A percentile compares a stretch with the other conserved stretches of the same genome.
Conservation (phyloP, 768 basidiomycete species). For the Pulveroboletus sp. region DNA sequence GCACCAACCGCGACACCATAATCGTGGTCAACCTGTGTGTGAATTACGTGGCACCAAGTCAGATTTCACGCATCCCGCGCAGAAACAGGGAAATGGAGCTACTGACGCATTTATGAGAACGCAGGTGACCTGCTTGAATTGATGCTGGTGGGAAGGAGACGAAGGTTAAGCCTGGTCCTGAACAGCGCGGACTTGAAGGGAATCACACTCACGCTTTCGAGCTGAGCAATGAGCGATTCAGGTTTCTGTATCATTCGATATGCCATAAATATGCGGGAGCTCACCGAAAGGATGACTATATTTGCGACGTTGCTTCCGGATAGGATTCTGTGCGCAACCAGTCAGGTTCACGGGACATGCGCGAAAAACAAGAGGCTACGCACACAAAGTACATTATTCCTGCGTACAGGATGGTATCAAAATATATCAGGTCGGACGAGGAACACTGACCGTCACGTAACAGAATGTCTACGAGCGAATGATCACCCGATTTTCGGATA, state of each 20-base stretch:
- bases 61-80: neutral
- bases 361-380: neutral
- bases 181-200: neutral
- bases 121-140: neutral
- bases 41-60: too few species aligned
- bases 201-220: conserved; percentile 5
- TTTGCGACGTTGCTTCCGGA: conserved; percentile 7
- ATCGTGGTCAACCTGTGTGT: conserved; percentile 10
- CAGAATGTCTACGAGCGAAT: conserved; percentile 10
- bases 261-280: neutral
- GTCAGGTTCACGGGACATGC: neutral
- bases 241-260: neutral
- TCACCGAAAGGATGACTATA: conserved; percentile 12
- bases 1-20: conserved; percentile 17
- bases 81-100: too few species aligned
- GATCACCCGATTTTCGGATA: conserved; percentile 1
- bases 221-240: neutral
- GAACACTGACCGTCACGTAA: conserved; percentile 17
- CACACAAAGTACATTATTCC: conserved; percentile 20
- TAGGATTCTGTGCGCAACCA: conserved; percentile 9
- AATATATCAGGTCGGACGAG: neutral
- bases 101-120: conserved; percentile 1
- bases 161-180: too few species aligned
- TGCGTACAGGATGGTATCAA: neutral
- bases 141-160: neutral